Evolutionary conservation across 2,329 filamentous ascomycete species (phyloP), one percentile per base, ranked within the genome.

Genomic region (Clarireedia monteithiana): DNA sequence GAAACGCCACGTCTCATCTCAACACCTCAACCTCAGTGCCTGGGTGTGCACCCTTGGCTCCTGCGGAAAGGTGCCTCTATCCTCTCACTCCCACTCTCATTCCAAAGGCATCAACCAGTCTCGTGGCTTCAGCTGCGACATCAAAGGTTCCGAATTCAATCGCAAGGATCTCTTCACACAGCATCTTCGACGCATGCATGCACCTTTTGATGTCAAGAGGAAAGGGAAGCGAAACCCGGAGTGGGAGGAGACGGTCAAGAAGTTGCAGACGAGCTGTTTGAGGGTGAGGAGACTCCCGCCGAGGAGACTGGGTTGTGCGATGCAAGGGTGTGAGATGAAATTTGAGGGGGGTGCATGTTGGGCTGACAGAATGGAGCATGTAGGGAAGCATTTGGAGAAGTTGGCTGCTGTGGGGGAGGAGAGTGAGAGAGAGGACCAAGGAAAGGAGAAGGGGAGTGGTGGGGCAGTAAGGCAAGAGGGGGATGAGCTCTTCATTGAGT

Each of bases 131-230:
- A n/a, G 26, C 39, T 48, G 38, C 15, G 45, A 63, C 2, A 6
- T 69, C 34, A 48, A 58, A 42, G 60, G 59, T 1, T 57, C 55
- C 17, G 60, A 63, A 34, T 96, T 96, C 75, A 95, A 95, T 71
- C 86, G 91, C 66, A 95, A 95, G 69, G 91, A 96, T 66, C 81
- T 96, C 9, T 96, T 91, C 73, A 89, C 86, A 0, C 90, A 95
- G 66, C 92, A 96, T 67, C 78, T 92, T 2, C 81, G 89, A 5
- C 86, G 92, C 48, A 95, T 95, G 89, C 91, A 96, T 68, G 76
- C 80, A 0, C 79, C 81, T 0, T 69, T 77, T 60, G 15, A 70
- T 2, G 63, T 73, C 47, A 67, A 71, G 55, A 64, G 69, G 26
- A 71, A 71, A 57, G 67, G 66, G 58, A 76, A 71, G 30, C 64